A percentile compares a stretch with the other conserved stretches of the same genome.
These are phyloP conservation scores for Candida schatavii DNA, from an alignment of 805 yeast genomes.

Conservation along the genomic window DNA sequence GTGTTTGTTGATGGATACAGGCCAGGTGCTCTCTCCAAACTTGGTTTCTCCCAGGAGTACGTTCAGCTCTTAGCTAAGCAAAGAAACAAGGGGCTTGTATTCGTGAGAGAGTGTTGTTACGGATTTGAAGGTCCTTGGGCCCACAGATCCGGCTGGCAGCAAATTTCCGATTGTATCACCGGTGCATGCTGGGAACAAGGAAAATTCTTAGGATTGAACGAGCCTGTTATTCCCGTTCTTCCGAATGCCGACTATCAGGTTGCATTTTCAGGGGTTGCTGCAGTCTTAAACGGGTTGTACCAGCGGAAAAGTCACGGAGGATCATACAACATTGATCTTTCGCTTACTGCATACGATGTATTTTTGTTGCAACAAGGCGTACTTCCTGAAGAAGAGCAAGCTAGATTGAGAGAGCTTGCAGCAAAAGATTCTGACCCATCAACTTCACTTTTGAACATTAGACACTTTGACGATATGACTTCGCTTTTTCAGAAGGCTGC, in stretches of 20 bases:
- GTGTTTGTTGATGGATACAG: conserved; percentile 31
- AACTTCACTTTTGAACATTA: conserved; percentile 6
- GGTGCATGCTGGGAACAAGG: conserved; percentile 35
- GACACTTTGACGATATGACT: conserved; percentile 15
- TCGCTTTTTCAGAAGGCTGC: conserved; percentile 11
- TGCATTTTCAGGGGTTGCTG: conserved; percentile 31
- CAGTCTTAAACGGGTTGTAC: conserved; percentile 25
- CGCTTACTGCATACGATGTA: conserved; percentile 14
- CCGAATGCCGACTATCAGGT: conserved; percentile 37
- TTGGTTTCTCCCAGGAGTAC: conserved; percentile 28
- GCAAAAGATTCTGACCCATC: not conserved
- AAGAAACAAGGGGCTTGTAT: conserved; percentile 29
- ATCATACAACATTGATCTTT: conserved; percentile 6
- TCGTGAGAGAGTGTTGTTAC: conserved; percentile 30
- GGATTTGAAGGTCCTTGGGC: conserved; percentile 30
- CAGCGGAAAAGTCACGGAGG: conserved; percentile 28
- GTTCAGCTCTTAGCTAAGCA: conserved; percentile 21
- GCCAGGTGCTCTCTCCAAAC: conserved; percentile 23
- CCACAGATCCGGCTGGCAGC: conserved; percentile 36
- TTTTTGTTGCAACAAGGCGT: conserved; percentile 24
- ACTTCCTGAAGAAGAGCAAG: conserved; percentile 10
- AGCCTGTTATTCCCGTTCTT: conserved; percentile 34
- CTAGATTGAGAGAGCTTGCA: conserved; percentile 5
- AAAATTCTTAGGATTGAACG: conserved; percentile 19
- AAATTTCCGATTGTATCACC: conserved; percentile 31